Evolutionary conservation across 805 yeast species (phyloP).

Genomic region (Lachancea kluyveri): DNA sequence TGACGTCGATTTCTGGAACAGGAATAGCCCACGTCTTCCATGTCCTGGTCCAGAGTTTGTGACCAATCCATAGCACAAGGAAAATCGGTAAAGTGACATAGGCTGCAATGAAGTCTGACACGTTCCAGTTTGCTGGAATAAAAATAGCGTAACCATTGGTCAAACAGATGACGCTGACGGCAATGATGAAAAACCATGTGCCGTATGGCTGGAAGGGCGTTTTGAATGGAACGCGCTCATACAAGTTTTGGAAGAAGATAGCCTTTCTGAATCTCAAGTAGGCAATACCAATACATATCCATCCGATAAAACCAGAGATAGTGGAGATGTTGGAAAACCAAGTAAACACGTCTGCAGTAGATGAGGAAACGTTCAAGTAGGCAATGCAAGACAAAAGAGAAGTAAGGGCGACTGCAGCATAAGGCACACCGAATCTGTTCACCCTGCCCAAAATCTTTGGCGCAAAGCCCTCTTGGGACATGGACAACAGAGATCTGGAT

Average conservation of each 20-base stretch:
- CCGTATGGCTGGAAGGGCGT: constrained; percentile 53
- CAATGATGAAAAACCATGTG: constrained; percentile 45
- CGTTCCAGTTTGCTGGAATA: constrained; percentile 42
- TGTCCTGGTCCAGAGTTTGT: constrained; percentile 42
- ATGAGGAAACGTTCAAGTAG: constrained; percentile 48
- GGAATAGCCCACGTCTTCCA: constrained; percentile 42
- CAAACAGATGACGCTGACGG: constrained; percentile 47
- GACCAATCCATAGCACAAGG: constrained; percentile 49
- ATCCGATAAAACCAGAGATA: constrained; percentile 59
- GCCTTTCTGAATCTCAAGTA: constrained; percentile 64
- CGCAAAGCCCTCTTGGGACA: constrained; percentile 45
- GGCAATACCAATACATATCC: constrained; percentile 49
- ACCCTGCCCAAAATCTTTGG: constrained; percentile 43
- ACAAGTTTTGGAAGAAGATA: constrained; percentile 39
- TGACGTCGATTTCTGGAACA: constrained; percentile 51
- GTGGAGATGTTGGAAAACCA: constrained; percentile 65
- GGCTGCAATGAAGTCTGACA: constrained; percentile 61
- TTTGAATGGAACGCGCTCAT: constrained; percentile 52
- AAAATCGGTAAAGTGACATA: constrained; percentile 49
- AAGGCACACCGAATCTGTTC: constrained; percentile 53
- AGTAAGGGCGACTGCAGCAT: constrained; percentile 24
- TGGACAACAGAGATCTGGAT: constrained; percentile 41
- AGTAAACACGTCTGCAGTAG: constrained; percentile 48
- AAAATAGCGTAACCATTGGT: constrained; percentile 74
- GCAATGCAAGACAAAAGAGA: constrained; percentile 38